Conservation (phyloP, 1,284 basidiomycete species). For the Tylopilus sp. region DNA sequence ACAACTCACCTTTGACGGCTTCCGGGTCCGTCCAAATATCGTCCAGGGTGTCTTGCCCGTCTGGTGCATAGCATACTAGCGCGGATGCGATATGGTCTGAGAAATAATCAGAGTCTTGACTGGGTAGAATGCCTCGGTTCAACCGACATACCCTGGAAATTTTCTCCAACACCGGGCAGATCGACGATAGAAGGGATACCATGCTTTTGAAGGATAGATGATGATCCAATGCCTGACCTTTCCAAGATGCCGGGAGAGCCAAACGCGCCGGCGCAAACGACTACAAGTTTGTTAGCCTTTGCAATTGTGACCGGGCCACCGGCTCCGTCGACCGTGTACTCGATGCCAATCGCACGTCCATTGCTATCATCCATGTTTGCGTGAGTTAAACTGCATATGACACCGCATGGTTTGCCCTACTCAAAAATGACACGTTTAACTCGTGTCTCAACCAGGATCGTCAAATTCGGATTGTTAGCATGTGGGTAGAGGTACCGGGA, state of each 20-base stretch:
- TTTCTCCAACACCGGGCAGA: slow-evolving; percentile 55
- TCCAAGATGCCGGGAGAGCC: slow-evolving; percentile 25
- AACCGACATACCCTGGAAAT: slow-evolving; percentile 29
- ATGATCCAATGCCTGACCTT: slow-evolving; percentile 40
- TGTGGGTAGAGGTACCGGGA: slow-evolving; percentile 1
- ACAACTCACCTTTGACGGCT: background rate
- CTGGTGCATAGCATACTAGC: slow-evolving; percentile 3
- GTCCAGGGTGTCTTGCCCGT: slow-evolving; percentile 6
- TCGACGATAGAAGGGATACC: slow-evolving; percentile 42
- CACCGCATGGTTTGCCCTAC: slow-evolving; percentile 25
- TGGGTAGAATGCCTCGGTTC: too few relatives aligned
- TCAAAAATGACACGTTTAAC: slow-evolving; percentile 49
- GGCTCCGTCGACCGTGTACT: slow-evolving; percentile 35
- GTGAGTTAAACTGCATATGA: background rate
- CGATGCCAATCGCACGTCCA: slow-evolving; percentile 7
- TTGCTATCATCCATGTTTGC: background rate
- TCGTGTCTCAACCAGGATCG: slow-evolving; percentile 37
- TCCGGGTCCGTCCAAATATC: slow-evolving; percentile 7
- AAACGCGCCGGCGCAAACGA: slow-evolving; percentile 20
- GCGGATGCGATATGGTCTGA: background rate
- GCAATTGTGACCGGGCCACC: background rate
- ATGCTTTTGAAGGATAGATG: slow-evolving; percentile 38
- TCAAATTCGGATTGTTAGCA: slow-evolving; percentile 38
- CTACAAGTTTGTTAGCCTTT: slow-evolving; percentile 21
- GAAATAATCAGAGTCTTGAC: background rate